These are phyloP conservation scores for Phellinidium pouzarii DNA, from an alignment of 1,284 basidiomycete species.

Conservation along the genomic window DNA sequence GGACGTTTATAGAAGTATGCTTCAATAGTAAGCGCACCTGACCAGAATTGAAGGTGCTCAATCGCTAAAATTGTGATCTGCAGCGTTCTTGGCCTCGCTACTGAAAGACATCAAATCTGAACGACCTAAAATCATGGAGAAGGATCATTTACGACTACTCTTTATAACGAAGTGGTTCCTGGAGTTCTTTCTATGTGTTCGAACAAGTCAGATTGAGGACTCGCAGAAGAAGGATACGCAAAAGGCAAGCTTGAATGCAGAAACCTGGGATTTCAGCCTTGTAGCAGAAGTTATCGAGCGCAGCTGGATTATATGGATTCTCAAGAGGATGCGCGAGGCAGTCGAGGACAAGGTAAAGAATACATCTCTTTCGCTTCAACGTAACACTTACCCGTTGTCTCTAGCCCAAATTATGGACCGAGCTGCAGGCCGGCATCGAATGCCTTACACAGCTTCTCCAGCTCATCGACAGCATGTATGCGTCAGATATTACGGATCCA, in stretches of 20 bases:
- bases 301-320: conserved; percentile 81
- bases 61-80: conserved; percentile 1
- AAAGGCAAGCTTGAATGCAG: conserved; percentile 18
- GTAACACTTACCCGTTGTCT: conserved; percentile 13
- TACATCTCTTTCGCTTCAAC: neutral
- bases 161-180: conserved; percentile 85
- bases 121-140: conserved; percentile 81
- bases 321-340: conserved; percentile 80
- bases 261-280: conserved; percentile 61
- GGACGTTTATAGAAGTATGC: conserved; percentile 68
- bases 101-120: conserved; percentile 91
- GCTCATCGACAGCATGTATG: conserved; percentile 66
- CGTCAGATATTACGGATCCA: conserved; percentile 35
- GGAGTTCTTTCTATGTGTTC: conserved; percentile 73
- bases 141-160: conserved; percentile 81
- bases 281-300: conserved; percentile 83
- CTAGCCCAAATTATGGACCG: conserved; percentile 87
- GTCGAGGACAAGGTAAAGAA: conserved; percentile 77
- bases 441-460: conserved; percentile 86
- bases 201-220: conserved; percentile 36
- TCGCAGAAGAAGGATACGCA: conserved; percentile 25
- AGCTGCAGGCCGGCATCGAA: conserved; percentile 89
- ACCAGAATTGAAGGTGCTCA: conserved; percentile 5
- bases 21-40: neutral
- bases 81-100: conserved; percentile 79